A percentile compares a stretch with the other conserved stretches of the same genome.
Conservation (phyloP, 2,329 filamentous ascomycete genomes). For the Metarhizium rileyi region DNA sequence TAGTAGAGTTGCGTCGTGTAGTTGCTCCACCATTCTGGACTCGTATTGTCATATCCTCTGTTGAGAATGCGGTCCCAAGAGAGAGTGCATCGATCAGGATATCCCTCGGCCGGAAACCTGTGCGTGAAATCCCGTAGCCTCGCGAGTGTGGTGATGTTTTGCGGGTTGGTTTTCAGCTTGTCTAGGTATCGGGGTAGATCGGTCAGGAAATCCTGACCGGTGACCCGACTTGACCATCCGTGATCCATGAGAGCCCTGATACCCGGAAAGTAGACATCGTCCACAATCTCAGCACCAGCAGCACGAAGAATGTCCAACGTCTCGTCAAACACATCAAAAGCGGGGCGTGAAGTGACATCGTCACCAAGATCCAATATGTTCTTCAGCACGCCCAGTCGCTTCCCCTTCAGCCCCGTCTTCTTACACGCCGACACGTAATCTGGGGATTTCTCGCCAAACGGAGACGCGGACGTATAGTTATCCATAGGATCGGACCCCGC, state of each 20-base stretch:
- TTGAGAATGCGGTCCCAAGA: constrained; percentile 45
- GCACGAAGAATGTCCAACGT: constrained; percentile 40
- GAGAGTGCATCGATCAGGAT: constrained; percentile 45
- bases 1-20: constrained; percentile 43
- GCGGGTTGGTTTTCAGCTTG: constrained; percentile 46
- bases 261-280: constrained; percentile 19
- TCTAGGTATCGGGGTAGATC: constrained; percentile 46
- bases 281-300: constrained; percentile 49
- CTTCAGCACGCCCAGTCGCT: constrained; percentile 54
- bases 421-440: constrained; percentile 53
- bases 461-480: constrained; percentile 51
- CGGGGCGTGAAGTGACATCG: neutral
- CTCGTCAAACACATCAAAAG: constrained; percentile 34
- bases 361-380: constrained; percentile 19
- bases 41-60: constrained; percentile 43
- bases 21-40: constrained; percentile 44
- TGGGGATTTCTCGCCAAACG: constrained; percentile 40
- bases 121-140: constrained; percentile 48
- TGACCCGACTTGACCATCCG: constrained; percentile 10
- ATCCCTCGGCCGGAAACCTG: constrained; percentile 39
- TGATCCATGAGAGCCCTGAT: neutral
- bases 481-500: constrained; percentile 49
- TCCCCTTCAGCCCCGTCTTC: constrained; percentile 39
- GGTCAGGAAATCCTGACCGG: constrained; percentile 42
- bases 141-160: constrained; percentile 39